A percentile compares a stretch with the other conserved stretches of the same genome.
phyloP scores from a whole-genome alignment of 805 yeast genomes.

The Kodamaea hsintzibuensis region DNA sequence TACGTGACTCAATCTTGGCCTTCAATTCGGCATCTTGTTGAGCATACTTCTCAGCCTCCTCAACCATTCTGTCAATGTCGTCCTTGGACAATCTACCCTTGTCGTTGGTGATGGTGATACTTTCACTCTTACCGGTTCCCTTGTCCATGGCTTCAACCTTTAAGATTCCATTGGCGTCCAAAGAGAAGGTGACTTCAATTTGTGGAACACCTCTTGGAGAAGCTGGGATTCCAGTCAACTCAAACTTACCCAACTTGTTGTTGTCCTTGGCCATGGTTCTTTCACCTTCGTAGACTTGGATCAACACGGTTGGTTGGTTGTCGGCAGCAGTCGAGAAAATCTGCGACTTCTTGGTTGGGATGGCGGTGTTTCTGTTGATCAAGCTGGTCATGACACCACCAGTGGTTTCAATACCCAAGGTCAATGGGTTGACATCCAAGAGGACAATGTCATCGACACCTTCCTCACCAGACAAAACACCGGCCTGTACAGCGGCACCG shows the following conservation, averaged over 20 bases:
- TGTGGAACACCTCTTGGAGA: conserved; percentile 99
- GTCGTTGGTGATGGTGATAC: conserved; percentile 98
- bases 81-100: conserved; percentile 96
- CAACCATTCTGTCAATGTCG: conserved; percentile 97
- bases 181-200: conserved; percentile 97
- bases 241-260: conserved; percentile 97
- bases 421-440: conserved; percentile 96
- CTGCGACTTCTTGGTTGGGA: conserved; percentile 98
- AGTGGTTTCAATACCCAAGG: conserved; percentile 99
- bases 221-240: conserved; percentile 97
- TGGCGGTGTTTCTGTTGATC: conserved; percentile 99
- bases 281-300: conserved; percentile 99
- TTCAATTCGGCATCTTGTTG: conserved; percentile 47
- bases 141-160: conserved; percentile 99
- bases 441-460: conserved; percentile 94
- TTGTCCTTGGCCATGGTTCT: conserved; percentile 98
- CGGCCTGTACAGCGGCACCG: conserved; percentile 98
- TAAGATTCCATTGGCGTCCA: conserved; percentile 99
- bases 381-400: conserved; percentile 99
- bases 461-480: conserved; percentile 94
- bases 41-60: conserved; percentile 91
- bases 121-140: conserved; percentile 97
- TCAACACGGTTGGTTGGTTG: conserved; percentile 97
- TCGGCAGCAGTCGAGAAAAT: conserved; percentile 98
- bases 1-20: conserved; percentile 43